phyloP scores from a whole-genome alignment of 2,329 filamentous ascomycete species.

The Penicillium sp. region DNA sequence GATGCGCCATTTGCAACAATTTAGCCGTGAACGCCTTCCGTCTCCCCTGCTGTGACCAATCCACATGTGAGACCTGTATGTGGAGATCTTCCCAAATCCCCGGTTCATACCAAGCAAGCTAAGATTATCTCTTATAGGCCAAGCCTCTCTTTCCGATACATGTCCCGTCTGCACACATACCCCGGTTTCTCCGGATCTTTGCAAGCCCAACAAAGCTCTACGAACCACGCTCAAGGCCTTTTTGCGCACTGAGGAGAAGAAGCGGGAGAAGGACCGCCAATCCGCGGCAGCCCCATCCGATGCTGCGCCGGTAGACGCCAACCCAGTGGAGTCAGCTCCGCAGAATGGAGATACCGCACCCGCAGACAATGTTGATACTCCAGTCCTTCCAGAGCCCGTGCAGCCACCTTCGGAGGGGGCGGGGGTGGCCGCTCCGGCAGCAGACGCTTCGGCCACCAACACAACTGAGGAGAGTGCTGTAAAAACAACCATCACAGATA shows the following conservation, averaged over 20 bases:
- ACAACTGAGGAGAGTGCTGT: constrained; percentile 4
- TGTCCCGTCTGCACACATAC: constrained; percentile 94
- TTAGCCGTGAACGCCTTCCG: constrained; percentile 88
- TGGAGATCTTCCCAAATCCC: background rate
- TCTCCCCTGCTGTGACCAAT: constrained; percentile 91
- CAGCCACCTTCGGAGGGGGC: background rate
- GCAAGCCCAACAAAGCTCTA: constrained; percentile 85
- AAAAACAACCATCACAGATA: constrained; percentile 7
- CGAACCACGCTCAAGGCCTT: constrained; percentile 91
- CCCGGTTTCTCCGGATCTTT: constrained; percentile 81
- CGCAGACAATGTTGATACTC: constrained; percentile 7
- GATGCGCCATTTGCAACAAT: constrained; percentile 91
- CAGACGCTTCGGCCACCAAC: constrained; percentile 10
- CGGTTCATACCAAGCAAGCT: background rate
- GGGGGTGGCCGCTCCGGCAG: background rate
- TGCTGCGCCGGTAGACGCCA: constrained; percentile 25
- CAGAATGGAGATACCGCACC: constrained; percentile 21
- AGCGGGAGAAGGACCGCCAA: constrained; percentile 66
- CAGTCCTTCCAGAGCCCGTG: constrained; percentile 11
- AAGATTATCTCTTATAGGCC: constrained; percentile 54
- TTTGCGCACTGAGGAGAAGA: constrained; percentile 87
- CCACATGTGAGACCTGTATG: constrained; percentile 88
- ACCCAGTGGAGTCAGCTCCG: constrained; percentile 16
- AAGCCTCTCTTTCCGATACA: constrained; percentile 71
- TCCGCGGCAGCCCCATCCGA: constrained; percentile 32